Evolutionary conservation across 1,284 basidiomycete species (phyloP).

Genomic region (Microbotryum saponariae): DNA sequence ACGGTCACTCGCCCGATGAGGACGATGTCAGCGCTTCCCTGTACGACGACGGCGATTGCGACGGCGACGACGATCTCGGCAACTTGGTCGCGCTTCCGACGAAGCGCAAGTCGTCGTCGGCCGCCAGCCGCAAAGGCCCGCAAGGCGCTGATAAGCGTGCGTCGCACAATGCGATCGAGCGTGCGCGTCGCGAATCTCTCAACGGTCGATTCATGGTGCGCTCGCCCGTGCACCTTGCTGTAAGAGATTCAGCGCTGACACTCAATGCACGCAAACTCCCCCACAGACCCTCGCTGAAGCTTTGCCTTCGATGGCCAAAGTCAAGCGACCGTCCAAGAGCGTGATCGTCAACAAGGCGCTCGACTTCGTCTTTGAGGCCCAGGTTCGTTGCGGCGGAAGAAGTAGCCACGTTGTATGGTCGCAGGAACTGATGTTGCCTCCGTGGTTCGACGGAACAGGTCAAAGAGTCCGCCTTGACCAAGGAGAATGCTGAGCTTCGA

Average conservation of each 20-base stretch:
- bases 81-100: neutral
- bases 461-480: conserved; percentile 30
- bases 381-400: conserved; percentile 5
- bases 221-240: conserved; percentile 23
- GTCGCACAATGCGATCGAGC: conserved; percentile 89
- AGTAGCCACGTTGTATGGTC: too few relatives aligned
- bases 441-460: conserved; percentile 8
- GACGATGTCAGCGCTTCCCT: conserved; percentile 8
- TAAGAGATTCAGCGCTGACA: neutral
- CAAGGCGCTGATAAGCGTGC: conserved; percentile 74
- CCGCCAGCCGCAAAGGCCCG: conserved; percentile 23
- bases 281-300: conserved; percentile 72
- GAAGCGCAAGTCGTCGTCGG: neutral
- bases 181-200: conserved; percentile 79
- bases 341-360: conserved; percentile 76
- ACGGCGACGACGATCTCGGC: neutral
- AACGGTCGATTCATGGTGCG: conserved; percentile 78
- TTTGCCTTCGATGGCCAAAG: conserved; percentile 77
- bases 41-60: neutral
- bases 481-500: conserved; percentile 35
- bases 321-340: conserved; percentile 85
- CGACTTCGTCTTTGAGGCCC: conserved; percentile 34
- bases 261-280: neutral
- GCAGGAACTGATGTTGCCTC: neutral
- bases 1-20: neutral